Evolutionary conservation across 257 asterid species (phyloP).

Genomic region (Phtheirospermum japonicum): DNA sequence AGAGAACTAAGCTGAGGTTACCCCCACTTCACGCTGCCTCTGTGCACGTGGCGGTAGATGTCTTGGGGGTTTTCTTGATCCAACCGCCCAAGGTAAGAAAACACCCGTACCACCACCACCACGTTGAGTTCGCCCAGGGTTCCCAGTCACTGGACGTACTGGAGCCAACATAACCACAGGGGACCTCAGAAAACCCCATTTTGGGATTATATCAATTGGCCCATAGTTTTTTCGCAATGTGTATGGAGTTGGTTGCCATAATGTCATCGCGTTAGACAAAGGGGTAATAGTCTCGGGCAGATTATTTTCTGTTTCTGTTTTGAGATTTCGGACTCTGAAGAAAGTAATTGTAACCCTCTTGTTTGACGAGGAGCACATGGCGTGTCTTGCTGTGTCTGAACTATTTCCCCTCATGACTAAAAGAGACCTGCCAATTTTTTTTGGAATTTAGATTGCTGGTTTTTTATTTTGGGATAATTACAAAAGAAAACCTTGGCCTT

Average conservation of each 20-base stretch:
- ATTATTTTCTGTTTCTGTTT: slow-evolving; percentile 31
- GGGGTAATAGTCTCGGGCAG: slow-evolving; percentile 30
- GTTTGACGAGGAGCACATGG: slow-evolving; percentile 80
- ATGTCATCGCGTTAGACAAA: slow-evolving; percentile 46
- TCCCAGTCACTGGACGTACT: slow-evolving; percentile 46
- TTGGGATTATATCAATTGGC: slow-evolving; percentile 48
- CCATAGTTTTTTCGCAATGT: slow-evolving; percentile 40
- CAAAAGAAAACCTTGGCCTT: too few species aligned
- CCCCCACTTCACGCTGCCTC: slow-evolving; percentile 30
- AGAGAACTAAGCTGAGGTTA: too few species aligned
- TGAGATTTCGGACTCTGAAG: slow-evolving; percentile 47
- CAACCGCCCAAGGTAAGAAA: slow-evolving; percentile 73
- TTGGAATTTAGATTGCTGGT: slow-evolving; percentile 3
- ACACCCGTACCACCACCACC: slow-evolving; percentile 85
- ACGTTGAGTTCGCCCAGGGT: slow-evolving; percentile 43
- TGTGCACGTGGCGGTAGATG: slow-evolving; percentile 93
- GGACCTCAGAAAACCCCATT: slow-evolving; percentile 63
- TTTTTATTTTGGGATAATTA: background rate
- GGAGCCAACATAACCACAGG: slow-evolving; percentile 79
- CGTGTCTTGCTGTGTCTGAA: slow-evolving; percentile 86
- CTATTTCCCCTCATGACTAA: slow-evolving; percentile 92
- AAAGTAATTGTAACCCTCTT: slow-evolving; percentile 80
- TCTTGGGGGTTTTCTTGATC: slow-evolving; percentile 62
- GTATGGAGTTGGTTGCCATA: slow-evolving; percentile 71
- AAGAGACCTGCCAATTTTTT: slow-evolving; percentile 59